Evolutionary conservation across 164 flowering plant species (phyloP), one percentile per base, ranked within the genome.

Genomic region (Aristolochia californica): DNA sequence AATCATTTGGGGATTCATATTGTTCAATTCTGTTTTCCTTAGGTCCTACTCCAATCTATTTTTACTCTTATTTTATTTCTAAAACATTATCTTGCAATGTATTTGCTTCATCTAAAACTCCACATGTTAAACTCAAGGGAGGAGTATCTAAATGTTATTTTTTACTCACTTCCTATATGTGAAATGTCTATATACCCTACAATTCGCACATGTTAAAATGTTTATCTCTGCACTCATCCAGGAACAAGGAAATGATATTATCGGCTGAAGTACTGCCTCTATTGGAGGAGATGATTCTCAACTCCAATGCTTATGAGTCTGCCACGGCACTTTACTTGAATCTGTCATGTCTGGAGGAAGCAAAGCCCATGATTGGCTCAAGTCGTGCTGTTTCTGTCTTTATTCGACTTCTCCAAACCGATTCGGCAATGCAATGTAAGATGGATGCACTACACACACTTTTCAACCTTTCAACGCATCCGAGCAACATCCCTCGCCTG

Each of bases 211-310:
- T 34, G 40, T 34, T 34, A 34, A 34, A 34, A 3, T 34, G 10
- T 34, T 34, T 34, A 12, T 17, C 53, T 44, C 43, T 54, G 10
- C 18, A 51, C 12, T 53, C 18, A 53, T 69, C 23, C 89, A 94
- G 99, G 68, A 94, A 94, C 88, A 94, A 90, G 73, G 91, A 82
- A 68, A 59, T 76, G 81, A 84, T 90, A 80, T 48, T 94, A 57
- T 73, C 74, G 7, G 76, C 85, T 4, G 93, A 87, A 51, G 77
- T 94, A 27, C 70, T 86, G 47, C 65, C 79, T 5, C 60, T 81
- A 65, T 63, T 94, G 48, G 91, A 84, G 67, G 74, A 79, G 60
- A 88, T 94, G 93, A 75, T 79, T 17, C 75, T 68, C 38, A 66
- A 67, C 30, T 51, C 80, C 21, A 62, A 67, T 11, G 72, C 87